A percentile compares a stretch with the other conserved stretches of the same genome.
These are phyloP conservation scores for Irpex sp. DNA, from an alignment of 1,284 basidiomycete species.

Conservation along the genomic window DNA sequence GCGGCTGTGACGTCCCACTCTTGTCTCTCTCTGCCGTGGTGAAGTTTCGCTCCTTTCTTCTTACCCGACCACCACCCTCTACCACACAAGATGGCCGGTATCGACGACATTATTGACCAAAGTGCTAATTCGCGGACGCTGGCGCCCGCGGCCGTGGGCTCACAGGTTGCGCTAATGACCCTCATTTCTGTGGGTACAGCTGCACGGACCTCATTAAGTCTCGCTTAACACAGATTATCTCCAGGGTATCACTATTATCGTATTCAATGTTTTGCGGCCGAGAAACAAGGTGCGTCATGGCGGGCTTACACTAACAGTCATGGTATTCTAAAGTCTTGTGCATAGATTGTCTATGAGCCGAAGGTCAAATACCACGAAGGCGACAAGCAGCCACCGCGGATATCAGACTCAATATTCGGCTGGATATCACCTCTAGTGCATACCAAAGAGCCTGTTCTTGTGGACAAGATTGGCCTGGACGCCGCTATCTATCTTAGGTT, in stretches of 20 bases:
- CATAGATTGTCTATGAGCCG: slow-evolving; percentile 79
- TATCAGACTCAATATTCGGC: slow-evolving; percentile 79
- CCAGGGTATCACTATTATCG: slow-evolving; percentile 47
- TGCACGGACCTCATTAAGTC: neutral
- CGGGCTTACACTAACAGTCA: neutral
- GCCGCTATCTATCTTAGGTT: slow-evolving; percentile 93
- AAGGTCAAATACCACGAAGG: slow-evolving; percentile 87
- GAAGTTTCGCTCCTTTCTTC: slow-evolving; percentile 13
- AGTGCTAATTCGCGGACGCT: slow-evolving; percentile 38
- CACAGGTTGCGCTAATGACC: slow-evolving; percentile 61
- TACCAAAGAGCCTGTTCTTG: slow-evolving; percentile 83
- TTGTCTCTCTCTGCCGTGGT: slow-evolving; percentile 1
- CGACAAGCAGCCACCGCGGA: slow-evolving; percentile 75
- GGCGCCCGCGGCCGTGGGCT: slow-evolving; percentile 80
- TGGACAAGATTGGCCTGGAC: slow-evolving; percentile 91
- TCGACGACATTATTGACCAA: slow-evolving; percentile 27
- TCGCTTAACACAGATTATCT: neutral
- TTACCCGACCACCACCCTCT: slow-evolving; percentile 13
- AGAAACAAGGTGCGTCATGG: slow-evolving; percentile 48
- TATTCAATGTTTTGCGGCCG: slow-evolving; percentile 66
- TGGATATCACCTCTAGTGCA: slow-evolving; percentile 88
- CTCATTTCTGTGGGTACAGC: slow-evolving; percentile 31
- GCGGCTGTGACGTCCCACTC: neutral
- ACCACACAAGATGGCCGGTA: slow-evolving; percentile 17
- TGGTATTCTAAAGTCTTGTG: neutral